Percentiles rank a stretch among this genome's conserved stretches.
Conservation (phyloP, 345 rosid genomes). For the Clarkia xantiana region DNA sequence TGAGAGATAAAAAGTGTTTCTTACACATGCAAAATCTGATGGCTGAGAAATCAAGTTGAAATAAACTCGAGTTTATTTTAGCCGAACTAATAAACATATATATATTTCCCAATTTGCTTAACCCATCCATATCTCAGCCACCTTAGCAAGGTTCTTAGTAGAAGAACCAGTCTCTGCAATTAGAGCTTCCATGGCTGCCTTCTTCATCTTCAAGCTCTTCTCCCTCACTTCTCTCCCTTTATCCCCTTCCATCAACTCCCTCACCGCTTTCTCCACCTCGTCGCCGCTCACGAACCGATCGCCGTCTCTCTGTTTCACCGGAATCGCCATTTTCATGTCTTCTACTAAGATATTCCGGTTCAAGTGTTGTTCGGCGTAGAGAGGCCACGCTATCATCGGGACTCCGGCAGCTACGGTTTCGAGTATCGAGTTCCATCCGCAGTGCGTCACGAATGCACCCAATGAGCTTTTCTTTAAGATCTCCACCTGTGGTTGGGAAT, state of each 20-base stretch:
- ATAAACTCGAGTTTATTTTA: too few relatives aligned
- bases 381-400: slow-evolving; percentile 14
- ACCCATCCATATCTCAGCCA: slow-evolving; percentile 4
- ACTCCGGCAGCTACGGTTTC: slow-evolving; percentile 11
- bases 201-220: slow-evolving; percentile 3
- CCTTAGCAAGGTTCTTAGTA: background rate
- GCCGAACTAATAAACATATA: too few relatives aligned
- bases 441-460: slow-evolving; percentile 15
- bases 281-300: slow-evolving; percentile 5
- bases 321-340: slow-evolving; percentile 10
- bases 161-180: slow-evolving; percentile 6
- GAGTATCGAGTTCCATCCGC: slow-evolving; percentile 15
- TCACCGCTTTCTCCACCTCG: slow-evolving; percentile 11
- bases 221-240: slow-evolving; percentile 8
- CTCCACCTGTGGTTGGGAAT: slow-evolving; percentile 2
- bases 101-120: too few relatives aligned
- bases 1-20: too few relatives aligned
- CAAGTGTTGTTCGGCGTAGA: slow-evolving; percentile 11
- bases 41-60: too few relatives aligned
- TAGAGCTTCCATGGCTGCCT: slow-evolving; percentile 8
- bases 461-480: slow-evolving; percentile 8
- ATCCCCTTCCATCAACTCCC: slow-evolving; percentile 9
- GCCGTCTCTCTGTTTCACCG: slow-evolving; percentile 2
- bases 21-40: too few relatives aligned
- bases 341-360: slow-evolving; percentile 9